A percentile compares a stretch with the other conserved stretches of the same genome.
These are phyloP conservation scores for Cyclotella choctawhatcheeana DNA, from an alignment of 108 stramenopile species.

Conservation along the genomic window DNA sequence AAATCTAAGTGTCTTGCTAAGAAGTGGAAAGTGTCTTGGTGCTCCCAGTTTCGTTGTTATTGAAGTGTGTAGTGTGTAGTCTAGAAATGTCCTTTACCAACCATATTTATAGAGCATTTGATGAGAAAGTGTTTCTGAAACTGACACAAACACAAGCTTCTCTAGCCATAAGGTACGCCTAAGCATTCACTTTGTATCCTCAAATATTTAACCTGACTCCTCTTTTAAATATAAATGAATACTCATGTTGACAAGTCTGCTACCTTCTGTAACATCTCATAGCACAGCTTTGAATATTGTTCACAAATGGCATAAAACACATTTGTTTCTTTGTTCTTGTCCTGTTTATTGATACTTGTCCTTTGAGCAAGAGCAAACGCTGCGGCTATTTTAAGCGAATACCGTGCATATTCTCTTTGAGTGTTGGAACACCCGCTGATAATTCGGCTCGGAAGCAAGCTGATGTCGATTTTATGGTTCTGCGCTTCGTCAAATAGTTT, in stretches of 20 bases:
- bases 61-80: too few relatives aligned
- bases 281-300: neutral
- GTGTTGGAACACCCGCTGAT: neutral
- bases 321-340: neutral
- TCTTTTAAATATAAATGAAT: too few relatives aligned
- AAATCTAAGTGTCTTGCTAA: too few relatives aligned
- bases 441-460: neutral
- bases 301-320: neutral
- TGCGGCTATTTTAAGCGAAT: neutral
- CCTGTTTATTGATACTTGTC: neutral
- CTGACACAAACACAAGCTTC: too few relatives aligned
- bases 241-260: neutral
- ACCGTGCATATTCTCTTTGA: slow-evolving; percentile 4
- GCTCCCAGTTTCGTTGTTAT: too few relatives aligned
- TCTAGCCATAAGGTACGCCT: too few relatives aligned
- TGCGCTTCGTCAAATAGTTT: neutral
- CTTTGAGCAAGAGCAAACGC: neutral
- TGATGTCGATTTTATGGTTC: neutral
- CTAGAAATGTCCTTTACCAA: too few relatives aligned
- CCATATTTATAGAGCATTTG: too few relatives aligned
- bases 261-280: neutral
- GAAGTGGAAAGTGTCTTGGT: too few relatives aligned
- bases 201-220: too few relatives aligned
- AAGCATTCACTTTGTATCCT: too few relatives aligned
- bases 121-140: too few relatives aligned